A percentile compares a stretch with the other conserved stretches of the same genome.
These are phyloP conservation scores for Xanthoconium purpureum DNA, from an alignment of 768 basidiomycete species.

Conservation along the genomic window DNA sequence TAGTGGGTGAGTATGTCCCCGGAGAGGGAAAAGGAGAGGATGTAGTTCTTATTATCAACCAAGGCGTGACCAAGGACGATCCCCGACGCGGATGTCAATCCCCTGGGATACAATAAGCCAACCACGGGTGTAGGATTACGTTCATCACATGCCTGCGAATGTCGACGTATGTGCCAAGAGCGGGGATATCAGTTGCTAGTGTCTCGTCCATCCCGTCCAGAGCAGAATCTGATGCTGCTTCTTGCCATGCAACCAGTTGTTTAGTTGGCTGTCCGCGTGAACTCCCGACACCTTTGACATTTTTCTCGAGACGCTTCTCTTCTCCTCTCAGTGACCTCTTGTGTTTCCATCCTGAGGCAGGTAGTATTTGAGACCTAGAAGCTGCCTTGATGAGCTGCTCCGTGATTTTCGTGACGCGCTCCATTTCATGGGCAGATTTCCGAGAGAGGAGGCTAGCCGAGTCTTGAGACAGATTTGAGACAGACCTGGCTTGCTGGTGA, in stretches of 20 bases:
- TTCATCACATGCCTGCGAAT: slow-evolving; percentile 42
- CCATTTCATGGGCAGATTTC: slow-evolving; percentile 1
- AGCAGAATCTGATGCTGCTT: slow-evolving; percentile 14
- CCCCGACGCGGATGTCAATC: slow-evolving; percentile 21
- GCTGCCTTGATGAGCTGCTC: slow-evolving; percentile 36
- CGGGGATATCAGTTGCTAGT: slow-evolving; percentile 18
- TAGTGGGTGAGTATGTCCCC: slow-evolving; percentile 55
- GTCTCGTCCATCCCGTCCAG: slow-evolving; percentile 14
- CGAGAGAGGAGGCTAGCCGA: background rate
- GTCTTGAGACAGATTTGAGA: background rate
- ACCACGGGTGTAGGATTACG: background rate
- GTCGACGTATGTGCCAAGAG: slow-evolving; percentile 52
- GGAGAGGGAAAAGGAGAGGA: slow-evolving; percentile 30
- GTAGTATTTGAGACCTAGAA: slow-evolving; percentile 23
- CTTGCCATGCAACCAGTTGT: slow-evolving; percentile 26
- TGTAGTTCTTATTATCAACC: slow-evolving; percentile 28
- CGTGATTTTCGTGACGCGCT: slow-evolving; percentile 20
- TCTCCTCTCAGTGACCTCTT: slow-evolving; percentile 36
- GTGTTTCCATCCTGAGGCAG: slow-evolving; percentile 37
- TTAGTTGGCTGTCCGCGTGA: slow-evolving; percentile 22
- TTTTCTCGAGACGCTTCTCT: slow-evolving; percentile 37
- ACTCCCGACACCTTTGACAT: slow-evolving; percentile 12
- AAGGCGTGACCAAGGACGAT: slow-evolving; percentile 31
- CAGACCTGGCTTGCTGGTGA: background rate
- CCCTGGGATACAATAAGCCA: slow-evolving; percentile 19